A percentile compares a stretch with the other conserved stretches of the same genome.
phyloP scores from a whole-genome alignment of 1,139 yeast genomes.

The Candida sp. region DNA sequence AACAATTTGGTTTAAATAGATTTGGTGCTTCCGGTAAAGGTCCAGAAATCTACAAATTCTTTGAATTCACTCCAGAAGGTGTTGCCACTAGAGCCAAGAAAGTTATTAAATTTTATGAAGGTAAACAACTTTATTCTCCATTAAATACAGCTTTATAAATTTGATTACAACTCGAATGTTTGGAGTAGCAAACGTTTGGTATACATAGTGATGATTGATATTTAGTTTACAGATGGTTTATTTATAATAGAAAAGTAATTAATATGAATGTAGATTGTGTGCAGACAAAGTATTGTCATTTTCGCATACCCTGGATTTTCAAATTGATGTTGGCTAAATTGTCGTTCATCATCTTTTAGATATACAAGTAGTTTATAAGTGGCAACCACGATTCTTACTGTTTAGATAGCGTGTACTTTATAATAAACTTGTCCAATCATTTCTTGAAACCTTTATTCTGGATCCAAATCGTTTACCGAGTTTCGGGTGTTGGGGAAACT shows the following conservation, averaged over 20 bases:
- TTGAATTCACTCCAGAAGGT: slow-evolving; percentile 93
- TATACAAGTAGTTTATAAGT: no score
- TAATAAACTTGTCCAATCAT: no score
- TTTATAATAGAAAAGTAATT: background rate
- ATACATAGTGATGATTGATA: slow-evolving; percentile 2
- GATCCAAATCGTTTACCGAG: no score
- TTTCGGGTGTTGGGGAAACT: no score
- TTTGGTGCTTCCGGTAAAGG: slow-evolving; percentile 99
- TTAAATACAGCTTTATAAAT: slow-evolving; percentile 69
- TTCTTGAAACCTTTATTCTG: no score
- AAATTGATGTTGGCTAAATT: no score
- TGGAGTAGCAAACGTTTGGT: background rate
- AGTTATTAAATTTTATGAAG: slow-evolving; percentile 83
- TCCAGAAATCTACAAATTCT: slow-evolving; percentile 74
- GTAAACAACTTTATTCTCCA: slow-evolving; percentile 69
- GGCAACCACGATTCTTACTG: no score
- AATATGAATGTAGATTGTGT: background rate
- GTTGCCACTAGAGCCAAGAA: slow-evolving; percentile 82
- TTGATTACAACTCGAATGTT: background rate
- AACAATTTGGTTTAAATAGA: slow-evolving; percentile 92
- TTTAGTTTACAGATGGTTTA: background rate
- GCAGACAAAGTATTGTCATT: slow-evolving; percentile 1
- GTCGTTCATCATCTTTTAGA: no score
- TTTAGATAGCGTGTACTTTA: no score
- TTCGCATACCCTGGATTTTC: background rate